Evolutionary conservation across 2,329 filamentous ascomycete genomes (phyloP).

Genomic region (Phialophora verrucosa): DNA sequence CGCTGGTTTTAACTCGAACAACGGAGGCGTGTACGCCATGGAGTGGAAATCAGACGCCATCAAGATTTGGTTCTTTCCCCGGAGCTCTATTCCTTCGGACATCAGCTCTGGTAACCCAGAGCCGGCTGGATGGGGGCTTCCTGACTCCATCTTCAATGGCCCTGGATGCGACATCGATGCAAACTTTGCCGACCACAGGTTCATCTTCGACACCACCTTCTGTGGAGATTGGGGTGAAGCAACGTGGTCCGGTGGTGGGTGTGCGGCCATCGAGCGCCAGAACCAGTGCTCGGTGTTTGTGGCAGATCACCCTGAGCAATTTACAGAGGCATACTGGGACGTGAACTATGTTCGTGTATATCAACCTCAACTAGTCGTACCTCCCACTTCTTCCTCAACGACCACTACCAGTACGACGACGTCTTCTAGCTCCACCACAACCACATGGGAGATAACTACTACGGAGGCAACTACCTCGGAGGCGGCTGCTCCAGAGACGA

Average conservation of each 20-base stretch:
- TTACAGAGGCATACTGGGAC: constrained; percentile 74
- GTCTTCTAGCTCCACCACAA: constrained; percentile 21
- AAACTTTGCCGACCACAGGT: constrained; percentile 50
- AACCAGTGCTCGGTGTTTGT: constrained; percentile 75
- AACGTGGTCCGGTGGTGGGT: constrained; percentile 59
- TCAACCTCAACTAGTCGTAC: constrained; percentile 40
- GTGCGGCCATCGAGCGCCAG: constrained; percentile 58
- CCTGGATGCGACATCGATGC: constrained; percentile 47
- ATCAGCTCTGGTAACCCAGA: constrained; percentile 53
- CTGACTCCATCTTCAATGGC: constrained; percentile 50
- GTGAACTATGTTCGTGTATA: constrained; percentile 73
- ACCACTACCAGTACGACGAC: constrained; percentile 26
- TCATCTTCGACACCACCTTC: constrained; percentile 61
- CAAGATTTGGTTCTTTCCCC: constrained; percentile 67
- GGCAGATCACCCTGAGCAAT: constrained; percentile 67
- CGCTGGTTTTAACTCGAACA: constrained; percentile 55
- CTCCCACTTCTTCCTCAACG: constrained; percentile 22
- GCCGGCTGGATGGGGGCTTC: constrained; percentile 50
- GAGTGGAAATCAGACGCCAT: constrained; percentile 78
- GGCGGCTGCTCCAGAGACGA: constrained; percentile 20
- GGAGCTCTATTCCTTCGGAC: constrained; percentile 53
- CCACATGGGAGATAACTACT: constrained; percentile 19
- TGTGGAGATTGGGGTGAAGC: constrained; percentile 61
- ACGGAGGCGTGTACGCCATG: constrained; percentile 67
- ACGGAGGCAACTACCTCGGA: neutral